Base-by-base conservation (phyloP, 495 filamentous ascomycete species). In the Terfezia claveryi region DNA sequence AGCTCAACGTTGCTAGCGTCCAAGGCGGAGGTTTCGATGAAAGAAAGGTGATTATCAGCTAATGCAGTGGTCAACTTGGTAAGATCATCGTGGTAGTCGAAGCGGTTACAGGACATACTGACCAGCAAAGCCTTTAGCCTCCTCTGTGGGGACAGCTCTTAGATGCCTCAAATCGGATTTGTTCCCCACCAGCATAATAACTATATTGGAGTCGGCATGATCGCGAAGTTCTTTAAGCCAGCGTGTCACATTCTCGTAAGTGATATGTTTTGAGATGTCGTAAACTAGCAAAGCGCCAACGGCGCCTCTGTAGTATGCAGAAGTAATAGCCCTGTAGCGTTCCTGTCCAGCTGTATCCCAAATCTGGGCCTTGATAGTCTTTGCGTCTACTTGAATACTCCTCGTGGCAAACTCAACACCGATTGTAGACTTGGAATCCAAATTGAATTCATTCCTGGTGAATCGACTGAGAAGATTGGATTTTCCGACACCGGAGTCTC, bases 291-390 rank as follows among this genome's bases (percentile, higher is more conserved):
- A 80, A 57, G 92, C 92, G 58, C 92, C 92, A 51, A 96, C 92
- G 36, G 92, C 92, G 61, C 92, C 92, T 61, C 92, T 80, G 70
- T 96, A 99, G 74, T 99, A 99, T 54, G 92, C 91, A 54, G 88
- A 94, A 58, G 92, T 99, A 68, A 99, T 96, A 68, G 92, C 91
- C 66, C 92, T 85, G 72, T 96, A 99, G 65, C 92, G 80, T 72
- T 99, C 92, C 73, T 99, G 92, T 64, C 92, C 92, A 54, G 92
- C 92, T 55, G 92, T 99, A 74, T 99, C 92, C 92, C 92, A 99
- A 67, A 99, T 99, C 75, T 99, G 91, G 64, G 91, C 91, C 76
- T 99, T 99, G 81, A 99, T 99, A 61, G 91, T 99, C 77, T 99
- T 99, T 63, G 83, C 80, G 72, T 99, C 92, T 65, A 99, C 92